Evolutionary conservation across 2,329 filamentous ascomycete species (phyloP), one percentile per base, ranked within the genome.

Genomic region (Arthroderma sp.): DNA sequence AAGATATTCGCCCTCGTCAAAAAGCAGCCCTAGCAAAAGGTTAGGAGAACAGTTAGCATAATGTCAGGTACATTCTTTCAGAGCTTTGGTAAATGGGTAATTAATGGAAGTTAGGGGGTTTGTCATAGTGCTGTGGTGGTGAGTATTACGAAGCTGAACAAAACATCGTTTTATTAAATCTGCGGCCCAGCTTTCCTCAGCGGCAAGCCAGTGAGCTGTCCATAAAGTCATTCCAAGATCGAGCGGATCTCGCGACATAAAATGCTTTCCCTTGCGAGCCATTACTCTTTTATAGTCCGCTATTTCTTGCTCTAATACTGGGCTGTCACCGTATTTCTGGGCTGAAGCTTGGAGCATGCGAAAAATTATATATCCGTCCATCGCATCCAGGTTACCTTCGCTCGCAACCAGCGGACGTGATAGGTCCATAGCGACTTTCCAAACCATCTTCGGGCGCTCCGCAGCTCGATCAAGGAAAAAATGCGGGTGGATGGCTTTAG

Each of bases 201-300:
- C 63, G 0, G 56, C 57, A 47, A 69, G 67, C 58, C 75, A 73
- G 48, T 77, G 73, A 22, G 65, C 64, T 38, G 70, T 70, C 74
- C 75, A 78, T 28, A 78, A 53, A 1, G 72, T 70, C 75, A 78
- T 78, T 0, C 75, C 75, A 37, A 78, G 54, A 52, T 78, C 75
- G n/a, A 77, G 56, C 11, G 68, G 59, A 55, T 77, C 75, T 3
- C 54, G 57, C 29, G 70, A 73, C 3, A 68, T 62, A 36, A 62
- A 65, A 41, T 70, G 55, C 11, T 63, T 56, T 1, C 68, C 68
- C 42, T 68, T 68, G 0, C 62, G 56, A 27, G 57, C 55, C 64
- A 76, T 71, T 3, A 77, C 63, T 7, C 59, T 60, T 40, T 63
- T 58, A 50, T 77, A 77, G 40, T 76, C 71, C 0, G 53, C 59